Evolutionary conservation across 345 rosid genomes (phyloP).

Genomic region (Dipteronia sinensis): DNA sequence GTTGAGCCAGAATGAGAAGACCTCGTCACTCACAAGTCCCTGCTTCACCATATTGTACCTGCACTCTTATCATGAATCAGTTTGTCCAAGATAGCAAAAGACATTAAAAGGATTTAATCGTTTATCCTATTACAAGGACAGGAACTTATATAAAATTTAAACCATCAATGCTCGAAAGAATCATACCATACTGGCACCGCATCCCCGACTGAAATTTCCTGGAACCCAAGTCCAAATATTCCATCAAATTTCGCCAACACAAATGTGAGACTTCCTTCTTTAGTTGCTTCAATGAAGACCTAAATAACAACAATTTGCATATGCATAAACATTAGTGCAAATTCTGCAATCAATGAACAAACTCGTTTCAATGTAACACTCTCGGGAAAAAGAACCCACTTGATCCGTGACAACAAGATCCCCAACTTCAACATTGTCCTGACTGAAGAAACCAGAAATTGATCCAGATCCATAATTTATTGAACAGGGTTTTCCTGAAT

Average conservation of each 20-base stretch:
- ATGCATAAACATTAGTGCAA: background rate
- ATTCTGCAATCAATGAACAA: background rate
- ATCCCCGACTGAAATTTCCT: conserved; percentile 70
- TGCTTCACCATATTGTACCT: conserved; percentile 79
- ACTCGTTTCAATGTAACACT: background rate
- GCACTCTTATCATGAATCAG: conserved; percentile 15
- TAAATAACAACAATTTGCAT: conserved; percentile 20
- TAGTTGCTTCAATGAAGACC: conserved; percentile 78
- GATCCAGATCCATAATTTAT: conserved; percentile 77
- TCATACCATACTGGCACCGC: conserved; percentile 66
- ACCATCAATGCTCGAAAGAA: conserved; percentile 8
- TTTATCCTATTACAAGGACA: background rate
- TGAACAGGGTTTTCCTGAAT: conserved; percentile 55
- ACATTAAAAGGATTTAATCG: background rate
- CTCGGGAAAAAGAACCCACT: conserved; percentile 32
- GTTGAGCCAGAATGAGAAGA: conserved; percentile 84
- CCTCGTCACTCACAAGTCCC: conserved; percentile 49
- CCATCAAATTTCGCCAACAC: conserved; percentile 75
- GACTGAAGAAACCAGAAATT: conserved; percentile 72
- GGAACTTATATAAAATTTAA: background rate
- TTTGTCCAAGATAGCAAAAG: background rate
- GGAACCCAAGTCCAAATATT: conserved; percentile 77
- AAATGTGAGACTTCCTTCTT: conserved; percentile 60
- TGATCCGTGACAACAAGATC: conserved; percentile 64
- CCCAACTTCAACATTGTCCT: conserved; percentile 72